Evolutionary conservation across 495 filamentous ascomycete species (phyloP), one percentile per base, ranked within the genome.

Genomic region (Podospora bellae-mahoneyi): DNA sequence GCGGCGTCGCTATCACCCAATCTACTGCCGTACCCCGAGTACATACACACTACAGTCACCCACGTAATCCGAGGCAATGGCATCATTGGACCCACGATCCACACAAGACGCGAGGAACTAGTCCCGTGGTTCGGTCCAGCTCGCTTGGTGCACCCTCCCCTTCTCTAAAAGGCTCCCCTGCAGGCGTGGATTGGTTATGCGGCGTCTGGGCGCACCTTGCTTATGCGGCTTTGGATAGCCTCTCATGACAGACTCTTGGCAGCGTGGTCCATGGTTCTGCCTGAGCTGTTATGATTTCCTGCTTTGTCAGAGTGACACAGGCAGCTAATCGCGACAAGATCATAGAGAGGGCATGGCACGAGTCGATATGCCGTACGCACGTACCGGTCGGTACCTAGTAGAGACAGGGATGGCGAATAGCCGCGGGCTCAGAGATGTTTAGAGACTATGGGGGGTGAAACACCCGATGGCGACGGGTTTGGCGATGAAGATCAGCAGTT

Each of bases 401-500:
- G 27, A 61, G 27, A 30, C 59, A 61, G 26, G 59, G 26, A 61
- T 61, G 59, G 59, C 59, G 28, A 34, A 34, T 28, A 61, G 59
- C 59, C 26, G 39, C 39, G 7, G 60, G 32, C 28, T 32, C 27
- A 62, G n/a, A 30, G 7, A 20, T 58, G 55, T 34, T 58, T 58
- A 58, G 55, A 58, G 23, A 19, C n/a, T 58, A 58, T 26, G 23
- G 55, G 23, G 55, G 55, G 19, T 58, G 55, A 58, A 58, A 58
- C 55, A 58, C 55, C 39, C 34, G 66, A 71, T 71, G 69, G 63
- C 66, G 69, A 68, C 54, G 64, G 66, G 62, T 71, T 71, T 66
- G 63, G 57, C 48, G 59, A 71, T 66, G 48, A 54, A 48, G 66
- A 71, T 71, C 69, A 63, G 63, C 69, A 62, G 26, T 10, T 32